phyloP scores from a whole-genome alignment of 192 early-diverging fungal genomes.

The Mortierella hygrophila region DNA sequence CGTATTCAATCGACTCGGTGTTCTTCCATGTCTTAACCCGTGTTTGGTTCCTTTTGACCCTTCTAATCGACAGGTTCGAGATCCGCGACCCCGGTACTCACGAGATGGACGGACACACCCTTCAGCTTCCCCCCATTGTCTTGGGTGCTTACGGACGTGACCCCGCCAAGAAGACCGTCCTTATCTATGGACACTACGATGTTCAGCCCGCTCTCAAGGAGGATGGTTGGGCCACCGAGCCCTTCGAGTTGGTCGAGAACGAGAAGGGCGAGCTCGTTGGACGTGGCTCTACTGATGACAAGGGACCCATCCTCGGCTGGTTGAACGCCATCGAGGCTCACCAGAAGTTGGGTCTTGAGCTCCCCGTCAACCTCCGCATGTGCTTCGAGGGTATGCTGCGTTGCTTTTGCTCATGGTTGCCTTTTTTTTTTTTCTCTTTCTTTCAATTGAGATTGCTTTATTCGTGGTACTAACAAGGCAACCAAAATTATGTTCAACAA shows the following conservation, averaged over 20 bases:
- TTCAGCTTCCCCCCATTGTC: slow-evolving; percentile 93
- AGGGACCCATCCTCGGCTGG: slow-evolving; percentile 98
- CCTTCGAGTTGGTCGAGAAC: slow-evolving; percentile 90
- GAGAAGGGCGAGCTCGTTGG: slow-evolving; percentile 87
- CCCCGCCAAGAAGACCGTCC: slow-evolving; percentile 93
- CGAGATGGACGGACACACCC: slow-evolving; percentile 77
- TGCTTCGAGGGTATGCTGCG: slow-evolving; percentile 93
- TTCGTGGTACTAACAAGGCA: background rate
- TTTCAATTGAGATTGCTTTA: background rate
- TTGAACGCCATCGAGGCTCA: slow-evolving; percentile 95
- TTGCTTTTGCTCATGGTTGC: background rate
- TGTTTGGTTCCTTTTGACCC: background rate
- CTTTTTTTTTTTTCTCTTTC: background rate
- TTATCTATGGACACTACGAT: slow-evolving; percentile 99
- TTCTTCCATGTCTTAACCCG: background rate
- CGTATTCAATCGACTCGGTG: background rate
- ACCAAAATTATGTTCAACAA: background rate
- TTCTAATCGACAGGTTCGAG: slow-evolving; percentile 55
- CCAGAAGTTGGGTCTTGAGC: slow-evolving; percentile 88
- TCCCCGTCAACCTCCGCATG: slow-evolving; percentile 97
- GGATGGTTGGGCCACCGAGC: slow-evolving; percentile 94
- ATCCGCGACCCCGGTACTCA: slow-evolving; percentile 86
- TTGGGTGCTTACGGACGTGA: slow-evolving; percentile 93
- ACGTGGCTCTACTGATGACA: slow-evolving; percentile 97
- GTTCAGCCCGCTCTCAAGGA: slow-evolving; percentile 92